These are phyloP conservation scores for Neurospora sp. DNA, from an alignment of 495 filamentous ascomycete species.

Conservation along the genomic window DNA sequence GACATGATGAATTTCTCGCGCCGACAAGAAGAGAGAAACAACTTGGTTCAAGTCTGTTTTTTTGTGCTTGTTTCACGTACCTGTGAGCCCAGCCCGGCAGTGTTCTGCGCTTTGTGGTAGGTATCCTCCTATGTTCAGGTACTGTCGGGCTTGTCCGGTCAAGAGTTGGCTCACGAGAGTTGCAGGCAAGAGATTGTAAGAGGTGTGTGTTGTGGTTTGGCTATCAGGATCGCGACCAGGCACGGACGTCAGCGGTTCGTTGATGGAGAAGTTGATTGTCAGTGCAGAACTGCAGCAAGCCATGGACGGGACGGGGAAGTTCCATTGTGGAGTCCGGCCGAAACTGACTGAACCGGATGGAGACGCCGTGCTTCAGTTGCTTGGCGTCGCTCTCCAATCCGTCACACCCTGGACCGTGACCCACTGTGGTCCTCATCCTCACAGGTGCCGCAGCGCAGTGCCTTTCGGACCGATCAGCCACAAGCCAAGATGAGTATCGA, in stretches of 20 bases:
- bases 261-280: not conserved
- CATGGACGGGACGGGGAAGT: not conserved
- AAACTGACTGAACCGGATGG: not conserved
- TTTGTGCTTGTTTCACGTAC: conserved; percentile 34
- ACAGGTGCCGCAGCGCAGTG: not conserved
- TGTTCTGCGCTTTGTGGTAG: not conserved
- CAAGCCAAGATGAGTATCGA: not conserved
- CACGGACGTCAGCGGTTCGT: not conserved
- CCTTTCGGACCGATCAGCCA: not conserved
- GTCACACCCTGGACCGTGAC: not conserved
- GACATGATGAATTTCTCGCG: conserved; percentile 83
- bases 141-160: not conserved
- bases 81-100: conserved; percentile 29
- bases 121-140: not conserved
- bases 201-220: not conserved
- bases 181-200: not conserved
- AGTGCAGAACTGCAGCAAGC: not conserved
- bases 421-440: not conserved
- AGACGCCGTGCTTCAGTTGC: not conserved
- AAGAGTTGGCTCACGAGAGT: conserved; percentile 17
- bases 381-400: not conserved
- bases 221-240: not conserved
- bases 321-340: not conserved
- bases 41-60: conserved; percentile 11
- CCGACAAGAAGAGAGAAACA: conserved; percentile 12